These are phyloP conservation scores for Plasmodium gaboni DNA, from an alignment of 169 alveolate genomes.

Conservation along the genomic window DNA sequence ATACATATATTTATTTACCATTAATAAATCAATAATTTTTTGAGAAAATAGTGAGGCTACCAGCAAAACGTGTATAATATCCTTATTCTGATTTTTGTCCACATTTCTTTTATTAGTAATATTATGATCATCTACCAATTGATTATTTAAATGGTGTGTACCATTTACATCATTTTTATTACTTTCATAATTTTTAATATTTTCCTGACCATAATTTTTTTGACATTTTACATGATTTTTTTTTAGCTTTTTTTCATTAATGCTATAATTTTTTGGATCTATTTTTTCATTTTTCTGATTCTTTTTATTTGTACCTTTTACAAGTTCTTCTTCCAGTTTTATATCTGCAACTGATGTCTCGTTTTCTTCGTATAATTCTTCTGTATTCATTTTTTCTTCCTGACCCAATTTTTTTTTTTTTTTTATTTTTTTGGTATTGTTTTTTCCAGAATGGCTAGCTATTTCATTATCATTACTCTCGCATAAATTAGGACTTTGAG, in stretches of 20 bases:
- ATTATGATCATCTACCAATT: background rate
- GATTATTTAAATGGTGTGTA: background rate
- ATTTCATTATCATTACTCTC: background rate
- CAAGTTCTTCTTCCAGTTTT: too few relatives aligned
- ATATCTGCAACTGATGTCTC: too few relatives aligned
- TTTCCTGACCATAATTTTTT: background rate
- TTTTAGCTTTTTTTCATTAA: background rate
- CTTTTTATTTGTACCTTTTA: too few relatives aligned
- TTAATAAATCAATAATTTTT: slow-evolving; percentile 40
- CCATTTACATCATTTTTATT: background rate
- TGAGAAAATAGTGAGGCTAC: slow-evolving; percentile 51
- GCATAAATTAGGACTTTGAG: background rate
- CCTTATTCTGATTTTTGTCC: slow-evolving; percentile 27
- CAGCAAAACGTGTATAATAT: slow-evolving; percentile 41
- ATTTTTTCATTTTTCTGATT: background rate
- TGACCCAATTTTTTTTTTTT: background rate
- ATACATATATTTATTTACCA: slow-evolving; percentile 31
- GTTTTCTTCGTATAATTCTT: background rate
- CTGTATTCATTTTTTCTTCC: background rate
- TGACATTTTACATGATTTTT: background rate
- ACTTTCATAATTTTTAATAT: slow-evolving; percentile 2
- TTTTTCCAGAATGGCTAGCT: background rate
- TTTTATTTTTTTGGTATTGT: background rate
- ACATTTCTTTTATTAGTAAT: background rate
- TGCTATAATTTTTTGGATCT: background rate